A percentile compares a stretch with the other conserved stretches of the same genome.
phyloP scores from a whole-genome alignment of 2,329 filamentous ascomycete species.

The Trichoderma koningiopsis region DNA sequence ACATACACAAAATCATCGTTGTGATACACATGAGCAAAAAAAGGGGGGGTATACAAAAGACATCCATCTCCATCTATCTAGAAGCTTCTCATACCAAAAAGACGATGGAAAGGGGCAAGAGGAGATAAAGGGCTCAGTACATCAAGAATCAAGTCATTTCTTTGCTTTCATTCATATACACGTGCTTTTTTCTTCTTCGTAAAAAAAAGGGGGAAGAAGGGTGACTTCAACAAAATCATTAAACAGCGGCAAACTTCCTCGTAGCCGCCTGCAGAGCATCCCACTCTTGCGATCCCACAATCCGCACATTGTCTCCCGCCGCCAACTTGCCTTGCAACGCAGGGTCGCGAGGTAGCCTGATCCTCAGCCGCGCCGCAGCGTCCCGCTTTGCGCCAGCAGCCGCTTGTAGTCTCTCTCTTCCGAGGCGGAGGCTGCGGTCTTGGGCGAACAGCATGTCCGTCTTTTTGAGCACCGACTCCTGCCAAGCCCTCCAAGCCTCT shows the following conservation, averaged over 20 bases:
- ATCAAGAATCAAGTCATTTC: not conserved
- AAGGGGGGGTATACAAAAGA: constrained; percentile 22
- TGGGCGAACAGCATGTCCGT: constrained; percentile 43
- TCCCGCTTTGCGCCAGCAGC: constrained; percentile 34
- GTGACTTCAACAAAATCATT: not conserved
- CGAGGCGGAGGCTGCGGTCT: constrained; percentile 30
- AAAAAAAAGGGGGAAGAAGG: not conserved
- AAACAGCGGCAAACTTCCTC: constrained; percentile 38
- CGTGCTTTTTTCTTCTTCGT: not conserved
- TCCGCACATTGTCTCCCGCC: constrained; percentile 43
- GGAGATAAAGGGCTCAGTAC: not conserved
- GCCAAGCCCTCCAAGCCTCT: constrained; percentile 62
- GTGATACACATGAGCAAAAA: constrained; percentile 7
- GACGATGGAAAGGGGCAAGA: not conserved
- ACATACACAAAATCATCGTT: constrained; percentile 15
- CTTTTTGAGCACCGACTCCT: constrained; percentile 57
- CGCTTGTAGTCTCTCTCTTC: constrained; percentile 33
- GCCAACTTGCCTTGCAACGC: constrained; percentile 44
- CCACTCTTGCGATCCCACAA: constrained; percentile 59
- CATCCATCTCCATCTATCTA: not conserved
- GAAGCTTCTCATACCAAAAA: constrained; percentile 1
- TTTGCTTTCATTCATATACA: constrained; percentile 12
- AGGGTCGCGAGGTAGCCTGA: constrained; percentile 48
- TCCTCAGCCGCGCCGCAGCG: constrained; percentile 52
- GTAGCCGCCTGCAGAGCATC: constrained; percentile 51